Evolutionary conservation across 1,139 yeast genomes (phyloP).

Genomic region (Protomyces inundatus): DNA sequence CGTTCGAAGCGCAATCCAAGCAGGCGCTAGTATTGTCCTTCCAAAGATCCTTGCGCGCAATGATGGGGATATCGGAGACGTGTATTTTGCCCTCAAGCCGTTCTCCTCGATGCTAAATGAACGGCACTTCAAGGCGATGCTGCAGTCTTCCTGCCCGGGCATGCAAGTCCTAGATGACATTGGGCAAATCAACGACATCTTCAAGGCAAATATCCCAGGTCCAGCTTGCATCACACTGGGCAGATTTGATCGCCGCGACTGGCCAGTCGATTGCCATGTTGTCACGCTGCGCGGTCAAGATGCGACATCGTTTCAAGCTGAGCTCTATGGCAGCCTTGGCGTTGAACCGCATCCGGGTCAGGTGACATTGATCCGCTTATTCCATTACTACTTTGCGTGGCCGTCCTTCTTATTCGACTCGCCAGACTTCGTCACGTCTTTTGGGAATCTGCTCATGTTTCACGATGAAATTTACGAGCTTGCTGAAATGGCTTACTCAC

Average conservation of each 20-base stretch:
- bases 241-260: slow-evolving; percentile 1
- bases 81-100: background rate
- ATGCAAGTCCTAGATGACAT: background rate
- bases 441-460: background rate
- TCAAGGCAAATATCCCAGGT: no score
- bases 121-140: background rate
- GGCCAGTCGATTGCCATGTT: background rate
- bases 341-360: background rate
- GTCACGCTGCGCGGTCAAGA: background rate
- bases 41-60: slow-evolving; percentile 1
- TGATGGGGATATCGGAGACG: background rate
- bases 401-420: background rate
- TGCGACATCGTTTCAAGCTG: background rate
- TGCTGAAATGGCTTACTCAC: background rate
- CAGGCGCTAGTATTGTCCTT: slow-evolving; percentile 1
- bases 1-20: background rate
- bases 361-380: background rate
- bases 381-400: slow-evolving; percentile 1
- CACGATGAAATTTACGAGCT: background rate
- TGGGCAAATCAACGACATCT: background rate
- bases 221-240: background rate
- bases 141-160: slow-evolving; percentile 3
- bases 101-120: background rate
- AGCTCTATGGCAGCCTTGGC: background rate
- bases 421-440: no score